Percentiles rank a stretch among this genome's conserved stretches.
Conservation (phyloP, 768 basidiomycete species). For the Agrocybe pediades region DNA sequence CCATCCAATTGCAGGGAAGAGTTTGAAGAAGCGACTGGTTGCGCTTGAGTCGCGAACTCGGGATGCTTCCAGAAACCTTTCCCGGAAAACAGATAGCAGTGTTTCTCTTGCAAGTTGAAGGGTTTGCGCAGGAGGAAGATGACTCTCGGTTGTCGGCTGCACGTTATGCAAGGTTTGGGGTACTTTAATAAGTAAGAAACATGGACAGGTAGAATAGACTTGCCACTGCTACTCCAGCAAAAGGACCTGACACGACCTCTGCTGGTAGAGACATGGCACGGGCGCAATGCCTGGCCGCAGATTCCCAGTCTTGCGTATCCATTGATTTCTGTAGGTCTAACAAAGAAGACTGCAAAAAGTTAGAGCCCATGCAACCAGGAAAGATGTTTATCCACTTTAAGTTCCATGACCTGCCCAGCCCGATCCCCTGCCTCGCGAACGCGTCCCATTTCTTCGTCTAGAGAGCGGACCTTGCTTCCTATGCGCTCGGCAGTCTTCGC, state of each 20-base stretch:
- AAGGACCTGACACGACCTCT: conserved; percentile 78
- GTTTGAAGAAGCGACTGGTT: conserved; percentile 93
- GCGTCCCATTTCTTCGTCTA: conserved; percentile 93
- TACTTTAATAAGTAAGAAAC: neutral
- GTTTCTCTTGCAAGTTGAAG: conserved; percentile 73
- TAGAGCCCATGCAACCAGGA: conserved; percentile 1
- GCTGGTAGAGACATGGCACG: conserved; percentile 84
- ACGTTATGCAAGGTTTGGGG: conserved; percentile 12
- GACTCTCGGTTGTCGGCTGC: conserved; percentile 90
- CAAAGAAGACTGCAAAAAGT: conserved; percentile 36
- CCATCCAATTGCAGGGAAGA: conserved; percentile 95
- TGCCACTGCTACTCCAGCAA: conserved; percentile 88
- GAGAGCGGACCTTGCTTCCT: conserved; percentile 83
- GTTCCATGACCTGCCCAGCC: conserved; percentile 91
- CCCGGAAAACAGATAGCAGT: conserved; percentile 75
- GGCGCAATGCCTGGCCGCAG: conserved; percentile 88
- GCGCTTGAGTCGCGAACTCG: conserved; percentile 79
- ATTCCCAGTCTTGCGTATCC: conserved; percentile 90
- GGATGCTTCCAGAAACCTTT: conserved; percentile 84
- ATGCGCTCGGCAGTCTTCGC: conserved; percentile 85
- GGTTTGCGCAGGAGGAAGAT: conserved; percentile 83
- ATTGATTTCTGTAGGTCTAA: conserved; percentile 69
- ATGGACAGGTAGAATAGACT: conserved; percentile 25
- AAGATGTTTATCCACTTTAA: conserved; percentile 65
- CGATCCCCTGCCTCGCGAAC: conserved; percentile 90